Evolutionary conservation across 23 red algal species (phyloP), one percentile per base, ranked within the genome.

Genomic region (Gracilaria gracilis): DNA sequence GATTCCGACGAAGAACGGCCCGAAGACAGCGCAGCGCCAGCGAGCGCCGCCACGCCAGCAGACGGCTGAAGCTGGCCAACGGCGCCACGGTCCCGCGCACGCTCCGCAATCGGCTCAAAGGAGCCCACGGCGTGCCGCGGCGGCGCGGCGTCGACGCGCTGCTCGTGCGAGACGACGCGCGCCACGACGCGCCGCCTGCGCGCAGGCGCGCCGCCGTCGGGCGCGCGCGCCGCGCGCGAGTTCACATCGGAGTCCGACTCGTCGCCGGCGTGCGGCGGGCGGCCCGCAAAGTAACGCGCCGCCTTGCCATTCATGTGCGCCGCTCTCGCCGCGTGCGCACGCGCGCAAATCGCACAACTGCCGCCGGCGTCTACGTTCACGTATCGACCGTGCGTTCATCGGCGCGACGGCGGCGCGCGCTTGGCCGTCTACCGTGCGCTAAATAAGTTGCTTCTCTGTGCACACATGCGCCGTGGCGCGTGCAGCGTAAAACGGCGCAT

Each of bases 91-190:
- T 49, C 42, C 37, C 75, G 37, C 35, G 15, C 75, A 14, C 29
- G 37, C 35, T 79, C 37, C 6, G 46, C 37, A 21, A 31, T 16
- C 36, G 27, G 35, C 50, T 35, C 12, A 48, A 28, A 53, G 35
- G 61, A 17, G 17, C 39, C 36, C 7, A 48, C 53, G 6, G 44
- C 3, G 61, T 24, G 13, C 2, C 33, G 48, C 51, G 11, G n/a
- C 58, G 12, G 29, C 38, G 38, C 57, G 35, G 31, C 61, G 36
- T 35, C n/a, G n/a, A n/a, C 57, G 12, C 1, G 57, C 36, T 25
- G 23, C 47, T 44, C 17, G 11, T 75, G n/a, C 67, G 84, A 87
- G 3, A 87, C 64, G n/a, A 87, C 84, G 54, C 84, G 84, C 37
- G 84, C 84, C n/a, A 87, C 84, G 44, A 87, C 54, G n/a, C 84